phyloP scores from a whole-genome alignment of 129 eudicot species.

The Lonicera japonica region DNA sequence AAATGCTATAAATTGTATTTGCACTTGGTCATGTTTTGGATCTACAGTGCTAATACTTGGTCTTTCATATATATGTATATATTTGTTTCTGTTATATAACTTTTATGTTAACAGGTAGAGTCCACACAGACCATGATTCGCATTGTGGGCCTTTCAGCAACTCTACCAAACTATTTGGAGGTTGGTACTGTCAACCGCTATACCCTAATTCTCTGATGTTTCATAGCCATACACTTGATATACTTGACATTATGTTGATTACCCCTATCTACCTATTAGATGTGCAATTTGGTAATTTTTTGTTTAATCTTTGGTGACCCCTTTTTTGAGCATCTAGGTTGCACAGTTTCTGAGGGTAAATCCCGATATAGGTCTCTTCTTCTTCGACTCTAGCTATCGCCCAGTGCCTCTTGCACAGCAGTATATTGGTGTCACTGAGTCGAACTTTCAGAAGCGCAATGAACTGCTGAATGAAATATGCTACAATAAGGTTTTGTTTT shows the following conservation, averaged over 20 bases:
- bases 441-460: slow-evolving; percentile 68
- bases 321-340: slow-evolving; percentile 42
- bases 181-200: slow-evolving; percentile 31
- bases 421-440: slow-evolving; percentile 85
- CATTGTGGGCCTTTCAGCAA: slow-evolving; percentile 96
- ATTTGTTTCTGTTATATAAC: background rate
- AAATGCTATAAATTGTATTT: background rate
- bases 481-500: slow-evolving; percentile 63
- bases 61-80: background rate
- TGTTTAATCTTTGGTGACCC: background rate
- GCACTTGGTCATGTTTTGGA: background rate
- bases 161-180: slow-evolving; percentile 94
- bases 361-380: slow-evolving; percentile 84
- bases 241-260: background rate
- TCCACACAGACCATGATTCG: slow-evolving; percentile 96
- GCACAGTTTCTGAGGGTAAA: slow-evolving; percentile 97
- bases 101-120: slow-evolving; percentile 60
- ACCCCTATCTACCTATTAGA: background rate
- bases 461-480: slow-evolving; percentile 79
- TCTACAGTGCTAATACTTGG: background rate
- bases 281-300: background rate
- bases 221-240: background rate
- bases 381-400: slow-evolving; percentile 97
- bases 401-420: slow-evolving; percentile 98
- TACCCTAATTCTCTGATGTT: background rate